These are phyloP conservation scores for Auricularia cornea DNA, from an alignment of 768 basidiomycete genomes.

Conservation along the genomic window DNA sequence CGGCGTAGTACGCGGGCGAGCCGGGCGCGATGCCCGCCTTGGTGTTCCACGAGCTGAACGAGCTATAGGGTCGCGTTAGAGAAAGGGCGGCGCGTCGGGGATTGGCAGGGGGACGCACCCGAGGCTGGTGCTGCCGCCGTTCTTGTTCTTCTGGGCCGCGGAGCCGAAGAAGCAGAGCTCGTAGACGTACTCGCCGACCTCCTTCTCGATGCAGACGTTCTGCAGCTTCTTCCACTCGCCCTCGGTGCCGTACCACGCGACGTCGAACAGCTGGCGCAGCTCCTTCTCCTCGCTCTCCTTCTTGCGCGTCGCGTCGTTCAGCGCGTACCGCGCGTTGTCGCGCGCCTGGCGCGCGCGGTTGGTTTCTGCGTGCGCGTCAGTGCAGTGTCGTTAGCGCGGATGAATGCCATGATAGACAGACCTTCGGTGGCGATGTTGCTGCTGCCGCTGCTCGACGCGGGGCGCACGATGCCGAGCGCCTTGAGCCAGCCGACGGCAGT, in stretches of 20 bases:
- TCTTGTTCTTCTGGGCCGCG: conserved; percentile 80
- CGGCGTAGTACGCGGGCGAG: conserved; percentile 65
- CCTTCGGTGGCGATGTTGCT: conserved; percentile 32
- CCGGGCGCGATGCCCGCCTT: conserved; percentile 48
- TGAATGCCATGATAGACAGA: conserved; percentile 12
- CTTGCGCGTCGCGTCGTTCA: conserved; percentile 45
- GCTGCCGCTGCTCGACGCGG: conserved; percentile 10
- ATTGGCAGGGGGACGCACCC: conserved; percentile 49
- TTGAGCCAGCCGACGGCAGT: conserved; percentile 53
- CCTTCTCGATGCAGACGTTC: conserved; percentile 65
- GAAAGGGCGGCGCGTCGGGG: no score
- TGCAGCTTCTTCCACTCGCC: conserved; percentile 98
- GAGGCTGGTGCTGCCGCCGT: conserved; percentile 69
- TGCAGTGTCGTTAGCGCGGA: neutral
- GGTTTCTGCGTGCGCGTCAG: conserved; percentile 32
- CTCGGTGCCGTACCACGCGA: conserved; percentile 58
- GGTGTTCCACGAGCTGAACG: conserved; percentile 75
- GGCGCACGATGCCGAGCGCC: conserved; percentile 48
- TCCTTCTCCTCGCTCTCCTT: conserved; percentile 48
- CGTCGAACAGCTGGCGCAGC: conserved; percentile 56
- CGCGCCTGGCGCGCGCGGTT: conserved; percentile 55
- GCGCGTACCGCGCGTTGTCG: conserved; percentile 51
- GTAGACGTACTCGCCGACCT: conserved; percentile 90
- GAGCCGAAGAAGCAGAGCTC: conserved; percentile 87
- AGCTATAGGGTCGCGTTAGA: conserved; percentile 31